Evolutionary conservation across 768 basidiomycete species (phyloP).

Genomic region (Pilatotrama ljubarskyi): DNA sequence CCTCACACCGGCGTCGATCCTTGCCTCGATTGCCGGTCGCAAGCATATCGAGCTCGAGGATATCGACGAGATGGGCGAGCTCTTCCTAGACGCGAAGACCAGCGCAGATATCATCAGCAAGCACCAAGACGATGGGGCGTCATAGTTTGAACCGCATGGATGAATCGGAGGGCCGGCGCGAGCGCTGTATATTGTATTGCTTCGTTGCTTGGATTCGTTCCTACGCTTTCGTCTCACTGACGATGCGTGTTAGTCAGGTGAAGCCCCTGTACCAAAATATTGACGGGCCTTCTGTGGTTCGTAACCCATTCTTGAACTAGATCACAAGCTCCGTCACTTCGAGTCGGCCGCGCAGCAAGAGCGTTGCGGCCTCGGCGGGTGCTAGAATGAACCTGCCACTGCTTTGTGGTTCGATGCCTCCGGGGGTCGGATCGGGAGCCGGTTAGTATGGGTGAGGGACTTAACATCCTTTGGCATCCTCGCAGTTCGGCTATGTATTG

Average conservation of each 20-base stretch:
- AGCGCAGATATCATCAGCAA: conserved; percentile 31
- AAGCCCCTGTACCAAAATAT: conserved; percentile 6
- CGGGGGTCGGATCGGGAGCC: not conserved
- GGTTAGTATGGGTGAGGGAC: not conserved
- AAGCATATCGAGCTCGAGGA: conserved; percentile 85
- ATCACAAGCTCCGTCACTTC: conserved; percentile 5
- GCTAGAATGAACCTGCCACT: not conserved
- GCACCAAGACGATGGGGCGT: conserved; percentile 10
- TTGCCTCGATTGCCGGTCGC: conserved; percentile 76
- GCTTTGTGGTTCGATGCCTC: not conserved
- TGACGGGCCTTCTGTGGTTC: conserved; percentile 2
- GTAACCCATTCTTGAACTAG: conserved; percentile 16
- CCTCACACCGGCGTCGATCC: conserved; percentile 86
- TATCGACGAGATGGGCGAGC: conserved; percentile 88
- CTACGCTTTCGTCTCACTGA: not conserved
- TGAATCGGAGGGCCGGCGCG: conserved; percentile 5
- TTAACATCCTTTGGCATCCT: too few relatives aligned
- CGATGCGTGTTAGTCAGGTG: conserved; percentile 8
- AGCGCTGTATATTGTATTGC: not conserved
- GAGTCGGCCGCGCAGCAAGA: not conserved
- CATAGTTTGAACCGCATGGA: not conserved
- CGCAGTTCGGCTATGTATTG: too few relatives aligned
- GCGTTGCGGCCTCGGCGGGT: not conserved
- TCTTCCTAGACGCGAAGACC: conserved; percentile 94
- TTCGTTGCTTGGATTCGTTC: not conserved